These are phyloP conservation scores for Clitoria ternatea DNA, from an alignment of 306 rosid species.

Conservation along the genomic window DNA sequence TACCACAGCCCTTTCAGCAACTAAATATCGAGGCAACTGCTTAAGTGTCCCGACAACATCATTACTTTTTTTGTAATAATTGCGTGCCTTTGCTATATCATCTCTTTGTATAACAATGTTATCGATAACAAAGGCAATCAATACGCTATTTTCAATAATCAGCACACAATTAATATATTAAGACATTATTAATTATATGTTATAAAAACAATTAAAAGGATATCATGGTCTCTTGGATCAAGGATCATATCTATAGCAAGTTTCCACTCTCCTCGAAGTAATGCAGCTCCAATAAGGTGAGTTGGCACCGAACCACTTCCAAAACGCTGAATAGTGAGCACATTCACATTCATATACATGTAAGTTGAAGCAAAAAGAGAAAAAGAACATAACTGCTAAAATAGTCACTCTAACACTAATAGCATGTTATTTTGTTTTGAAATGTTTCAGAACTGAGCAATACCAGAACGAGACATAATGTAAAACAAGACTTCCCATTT, in stretches of 20 bases:
- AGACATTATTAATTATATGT: slow-evolving; percentile 11
- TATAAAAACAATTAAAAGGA: slow-evolving; percentile 55
- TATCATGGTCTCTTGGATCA: slow-evolving; percentile 98
- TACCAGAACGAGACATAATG: neutral
- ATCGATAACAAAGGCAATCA: slow-evolving; percentile 36
- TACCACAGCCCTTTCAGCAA: slow-evolving; percentile 92
- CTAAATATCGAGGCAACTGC: slow-evolving; percentile 81
- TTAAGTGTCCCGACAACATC: slow-evolving; percentile 82
- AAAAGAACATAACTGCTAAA: neutral
- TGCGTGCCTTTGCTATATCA: slow-evolving; percentile 59
- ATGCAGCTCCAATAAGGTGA: slow-evolving; percentile 70
- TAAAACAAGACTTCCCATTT: neutral
- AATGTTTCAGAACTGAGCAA: neutral
- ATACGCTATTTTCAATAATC: slow-evolving; percentile 5
- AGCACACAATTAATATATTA: slow-evolving; percentile 20
- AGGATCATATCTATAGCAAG: slow-evolving; percentile 74
- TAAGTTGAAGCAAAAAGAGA: slow-evolving; percentile 17
- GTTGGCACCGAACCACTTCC: slow-evolving; percentile 98
- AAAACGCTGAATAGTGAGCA: slow-evolving; percentile 64
- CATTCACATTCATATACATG: slow-evolving; percentile 25
- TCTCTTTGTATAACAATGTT: slow-evolving; percentile 57
- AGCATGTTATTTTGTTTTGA: neutral
- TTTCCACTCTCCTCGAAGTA: slow-evolving; percentile 90
- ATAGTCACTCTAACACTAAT: neutral
- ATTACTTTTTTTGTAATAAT: slow-evolving; percentile 69